A percentile compares a stretch with the other conserved stretches of the same genome.
phyloP scores from a whole-genome alignment of 352 stramenopile species.

The Globisporangium okanoganense region DNA sequence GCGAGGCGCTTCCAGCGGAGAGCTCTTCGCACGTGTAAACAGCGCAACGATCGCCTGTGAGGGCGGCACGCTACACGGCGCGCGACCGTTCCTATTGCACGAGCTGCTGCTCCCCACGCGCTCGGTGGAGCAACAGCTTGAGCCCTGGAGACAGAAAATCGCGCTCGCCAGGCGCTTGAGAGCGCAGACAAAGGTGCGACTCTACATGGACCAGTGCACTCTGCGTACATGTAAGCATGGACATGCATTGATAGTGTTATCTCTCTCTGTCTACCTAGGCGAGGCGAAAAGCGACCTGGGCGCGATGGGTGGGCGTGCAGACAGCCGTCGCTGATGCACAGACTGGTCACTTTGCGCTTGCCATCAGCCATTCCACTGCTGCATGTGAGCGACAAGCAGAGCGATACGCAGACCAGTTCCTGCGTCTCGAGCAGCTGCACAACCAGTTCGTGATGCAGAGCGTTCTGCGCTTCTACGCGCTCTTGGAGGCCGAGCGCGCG shows the following conservation, averaged over 20 bases:
- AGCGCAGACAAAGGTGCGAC: slow-evolving; percentile 19
- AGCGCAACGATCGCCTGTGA: slow-evolving; percentile 14
- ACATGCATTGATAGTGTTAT: background rate
- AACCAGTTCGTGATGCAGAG: slow-evolving; percentile 25
- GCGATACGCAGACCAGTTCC: slow-evolving; percentile 23
- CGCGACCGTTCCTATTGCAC: slow-evolving; percentile 27
- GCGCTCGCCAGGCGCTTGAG: slow-evolving; percentile 16
- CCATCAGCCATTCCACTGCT: background rate
- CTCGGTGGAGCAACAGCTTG: slow-evolving; percentile 15
- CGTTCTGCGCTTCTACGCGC: slow-evolving; percentile 39
- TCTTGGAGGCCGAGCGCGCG: slow-evolving; percentile 43
- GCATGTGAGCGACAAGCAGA: background rate
- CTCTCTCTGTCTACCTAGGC: background rate
- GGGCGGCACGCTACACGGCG: slow-evolving; percentile 24
- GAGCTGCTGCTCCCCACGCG: slow-evolving; percentile 14
- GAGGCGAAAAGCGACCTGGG: background rate
- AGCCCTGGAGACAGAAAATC: slow-evolving; percentile 25
- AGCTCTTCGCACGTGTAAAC: slow-evolving; percentile 41
- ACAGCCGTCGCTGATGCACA: background rate
- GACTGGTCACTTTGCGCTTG: background rate
- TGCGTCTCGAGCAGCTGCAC: slow-evolving; percentile 26
- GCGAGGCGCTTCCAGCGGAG: no score
- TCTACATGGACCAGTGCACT: background rate
- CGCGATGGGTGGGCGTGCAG: slow-evolving; percentile 7
- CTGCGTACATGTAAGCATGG: background rate